Conservation (phyloP, 306 rosid species). For the Ormosia semicastrata region DNA sequence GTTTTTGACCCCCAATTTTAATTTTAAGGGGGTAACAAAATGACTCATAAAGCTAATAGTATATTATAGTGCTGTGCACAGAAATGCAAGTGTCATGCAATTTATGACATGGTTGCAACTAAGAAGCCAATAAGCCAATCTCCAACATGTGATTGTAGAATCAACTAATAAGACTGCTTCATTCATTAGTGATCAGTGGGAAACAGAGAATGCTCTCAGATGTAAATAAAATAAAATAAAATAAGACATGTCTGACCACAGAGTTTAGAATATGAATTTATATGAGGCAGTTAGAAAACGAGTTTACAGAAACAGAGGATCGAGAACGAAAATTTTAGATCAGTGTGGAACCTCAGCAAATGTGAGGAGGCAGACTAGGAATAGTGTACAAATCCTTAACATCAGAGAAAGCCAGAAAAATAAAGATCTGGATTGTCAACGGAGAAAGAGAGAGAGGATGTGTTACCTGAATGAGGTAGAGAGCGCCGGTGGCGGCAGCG, state of each 20-base stretch:
- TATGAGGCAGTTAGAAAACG: not conserved
- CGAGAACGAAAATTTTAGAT: slow-evolving; percentile 17
- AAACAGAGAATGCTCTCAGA: not conserved
- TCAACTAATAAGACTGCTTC: not conserved
- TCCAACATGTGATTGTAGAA: not conserved
- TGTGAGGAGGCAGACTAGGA: not conserved
- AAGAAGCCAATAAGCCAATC: not conserved
- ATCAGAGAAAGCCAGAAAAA: not conserved
- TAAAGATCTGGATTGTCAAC: not conserved
- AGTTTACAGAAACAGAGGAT: not conserved
- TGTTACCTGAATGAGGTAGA: slow-evolving; percentile 67
- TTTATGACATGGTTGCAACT: not conserved
- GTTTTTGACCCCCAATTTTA: not conserved
- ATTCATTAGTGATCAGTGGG: not conserved
- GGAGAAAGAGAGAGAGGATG: not conserved
- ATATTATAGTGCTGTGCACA: not conserved
- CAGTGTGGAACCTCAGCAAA: not conserved
- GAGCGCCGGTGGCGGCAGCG: slow-evolving; percentile 60
- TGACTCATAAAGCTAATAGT: not conserved
- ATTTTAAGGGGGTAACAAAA: not conserved
- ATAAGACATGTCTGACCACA: not conserved
- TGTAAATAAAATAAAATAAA: not conserved
- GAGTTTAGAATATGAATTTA: not conserved
- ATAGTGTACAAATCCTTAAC: not conserved
- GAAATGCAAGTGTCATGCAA: not conserved